Evolutionary conservation across 129 eudicot species (phyloP).

Genomic region (Tagetes erecta): DNA sequence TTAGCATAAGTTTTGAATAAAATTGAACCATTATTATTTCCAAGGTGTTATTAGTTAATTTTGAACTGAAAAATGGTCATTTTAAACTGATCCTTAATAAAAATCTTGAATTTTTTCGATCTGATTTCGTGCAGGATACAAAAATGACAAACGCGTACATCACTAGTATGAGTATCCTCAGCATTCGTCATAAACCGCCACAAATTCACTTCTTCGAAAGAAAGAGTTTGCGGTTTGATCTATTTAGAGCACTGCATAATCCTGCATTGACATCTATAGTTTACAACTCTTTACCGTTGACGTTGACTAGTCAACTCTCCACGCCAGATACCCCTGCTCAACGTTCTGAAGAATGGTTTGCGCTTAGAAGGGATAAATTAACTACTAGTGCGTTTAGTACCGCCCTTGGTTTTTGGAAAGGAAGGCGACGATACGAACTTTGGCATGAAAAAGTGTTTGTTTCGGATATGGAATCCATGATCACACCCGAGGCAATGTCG

Average conservation of each 20-base stretch:
- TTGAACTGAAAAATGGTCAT: background rate
- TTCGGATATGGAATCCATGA: slow-evolving; percentile 25
- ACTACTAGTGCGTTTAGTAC: slow-evolving; percentile 95
- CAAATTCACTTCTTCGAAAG: slow-evolving; percentile 31
- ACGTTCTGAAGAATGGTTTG: slow-evolving; percentile 95
- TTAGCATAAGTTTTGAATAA: background rate
- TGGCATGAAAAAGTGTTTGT: slow-evolving; percentile 83
- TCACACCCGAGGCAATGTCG: slow-evolving; percentile 28
- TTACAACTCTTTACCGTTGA: slow-evolving; percentile 29
- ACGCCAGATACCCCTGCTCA: slow-evolving; percentile 67
- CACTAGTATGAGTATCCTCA: slow-evolving; percentile 45
- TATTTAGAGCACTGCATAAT: slow-evolving; percentile 25
- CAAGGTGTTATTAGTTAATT: background rate
- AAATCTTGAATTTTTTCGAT: background rate
- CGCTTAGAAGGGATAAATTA: slow-evolving; percentile 80
- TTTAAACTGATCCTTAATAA: background rate
- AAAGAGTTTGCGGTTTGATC: slow-evolving; percentile 19
- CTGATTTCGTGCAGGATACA: background rate
- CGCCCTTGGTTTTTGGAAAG: slow-evolving; percentile 91
- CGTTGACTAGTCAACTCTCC: slow-evolving; percentile 43
- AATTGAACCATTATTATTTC: background rate
- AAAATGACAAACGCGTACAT: slow-evolving; percentile 55
- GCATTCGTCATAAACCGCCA: slow-evolving; percentile 39
- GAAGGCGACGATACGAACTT: slow-evolving; percentile 78
- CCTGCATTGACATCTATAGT: slow-evolving; percentile 27